Base-by-base conservation (phyloP, 2,329 filamentous ascomycete genomes). In the Arthrobotrys sphaeroides region DNA sequence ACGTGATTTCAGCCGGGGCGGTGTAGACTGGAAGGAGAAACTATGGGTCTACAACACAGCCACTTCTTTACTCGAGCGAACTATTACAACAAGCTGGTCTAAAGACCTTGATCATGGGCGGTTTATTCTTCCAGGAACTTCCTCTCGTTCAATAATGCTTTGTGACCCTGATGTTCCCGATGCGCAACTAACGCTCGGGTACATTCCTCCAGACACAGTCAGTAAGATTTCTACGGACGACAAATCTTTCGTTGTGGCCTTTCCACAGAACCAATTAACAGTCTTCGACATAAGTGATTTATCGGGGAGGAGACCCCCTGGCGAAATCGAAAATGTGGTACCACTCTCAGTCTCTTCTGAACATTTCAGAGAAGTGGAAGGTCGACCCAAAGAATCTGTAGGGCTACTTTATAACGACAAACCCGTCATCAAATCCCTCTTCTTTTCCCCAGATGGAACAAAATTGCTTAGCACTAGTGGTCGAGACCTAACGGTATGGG, bases 101-200 rank as follows among this genome's bases (percentile, higher is more conserved):
- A n/a, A n/a, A n/a, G n/a, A n/a, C n/a, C n/a, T n/a, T n/a, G n/a
- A n/a, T n/a, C n/a, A n/a, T n/a, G n/a, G n/a, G n/a, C n/a, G n/a
- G n/a, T n/a, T n/a, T n/a, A n/a, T n/a, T n/a, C n/a, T n/a, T n/a
- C n/a, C n/a, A n/a, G n/a, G n/a, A n/a, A n/a, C n/a, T n/a, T n/a
- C n/a, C n/a, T n/a, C n/a, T n/a, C n/a, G n/a, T n/a, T n/a, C n/a
- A n/a, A n/a, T n/a, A n/a, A n/a, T n/a, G n/a, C n/a, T n/a, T n/a
- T n/a, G n/a, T n/a, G 36, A 60, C 3, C 28, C 51, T 28, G 51
- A 57, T 24, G 51, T 36, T 28, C 36, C 55, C 33, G 55, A n/a
- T n/a, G n/a, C n/a, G n/a, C n/a, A n/a, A n/a, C n/a, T n/a, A n/a
- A n/a, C n/a, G n/a, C n/a, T n/a, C n/a, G n/a, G n/a, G n/a, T 33